Base-by-base conservation (phyloP, 352 stramenopile genomes). In the Pythium inflatum region DNA sequence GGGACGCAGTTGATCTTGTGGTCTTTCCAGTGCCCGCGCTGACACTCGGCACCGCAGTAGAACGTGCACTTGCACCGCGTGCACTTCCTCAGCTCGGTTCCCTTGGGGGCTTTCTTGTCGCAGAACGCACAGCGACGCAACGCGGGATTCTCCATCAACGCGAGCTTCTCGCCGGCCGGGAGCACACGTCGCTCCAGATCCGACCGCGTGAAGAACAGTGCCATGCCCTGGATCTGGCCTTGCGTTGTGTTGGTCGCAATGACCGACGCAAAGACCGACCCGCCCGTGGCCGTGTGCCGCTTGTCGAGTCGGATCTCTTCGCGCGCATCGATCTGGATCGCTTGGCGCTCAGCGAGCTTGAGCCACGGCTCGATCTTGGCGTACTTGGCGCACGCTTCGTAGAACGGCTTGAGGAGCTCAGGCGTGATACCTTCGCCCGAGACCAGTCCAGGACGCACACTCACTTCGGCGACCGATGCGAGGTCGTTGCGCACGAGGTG, bases 1-100 rank as follows among this genome's bases (percentile, higher is more conserved):
- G 85, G 62, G 53, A 89, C 77, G 61, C 87, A 95, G 68, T 85
- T 93, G 22, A 92, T 69, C 68, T 93, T 93, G 76, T 95, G 86
- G 56, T 92, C 86, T 55, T 91, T 90, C 86, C 88, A 94, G 65
- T 95, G 88, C 0, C 51, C 66, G n/a, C 83, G 82, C 68, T 95
- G 88, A 59, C 86, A 93, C 49, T 79, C 68, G 4, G 79, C 83
- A 31, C 87, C 80, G 59, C 86, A 93, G 83, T 95, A 95, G 43
- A 95, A 95, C 28, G 78, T 85, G 71, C 83, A 95, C 68, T 93
- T 88, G 78, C 88, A 95, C 1, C 86, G 88, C 40, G 88, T 95
- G 65, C 88, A 95, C 25, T 85, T 85, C 63, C 90, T 93, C 0
- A 95, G 76, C 62, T 95, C 86, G 0, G 76, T 73, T 3, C 65